Percentiles rank a stretch among this genome's conserved stretches.
phyloP scores from a whole-genome alignment of 768 basidiomycete species.

The Porphyrellus cyaneotinctus region DNA sequence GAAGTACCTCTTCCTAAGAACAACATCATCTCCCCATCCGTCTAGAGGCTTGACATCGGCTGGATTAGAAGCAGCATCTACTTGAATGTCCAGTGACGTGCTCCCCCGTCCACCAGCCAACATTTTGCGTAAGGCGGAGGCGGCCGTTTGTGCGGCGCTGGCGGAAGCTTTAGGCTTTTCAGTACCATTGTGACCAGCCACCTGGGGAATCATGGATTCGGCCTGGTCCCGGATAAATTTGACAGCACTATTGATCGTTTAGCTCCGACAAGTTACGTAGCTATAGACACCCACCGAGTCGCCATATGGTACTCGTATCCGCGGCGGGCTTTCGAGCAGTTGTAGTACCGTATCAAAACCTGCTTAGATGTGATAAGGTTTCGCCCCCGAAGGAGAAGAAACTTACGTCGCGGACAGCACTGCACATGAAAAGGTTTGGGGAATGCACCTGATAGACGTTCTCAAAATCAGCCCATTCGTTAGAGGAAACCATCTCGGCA shows the following conservation, averaged over 20 bases:
- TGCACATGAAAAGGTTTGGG: conserved; percentile 75
- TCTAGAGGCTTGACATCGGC: conserved; percentile 53
- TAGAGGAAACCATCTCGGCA: conserved; percentile 58
- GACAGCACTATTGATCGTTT: conserved; percentile 51
- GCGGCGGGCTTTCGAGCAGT: conserved; percentile 68
- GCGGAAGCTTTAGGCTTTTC: conserved; percentile 30
- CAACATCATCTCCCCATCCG: conserved; percentile 71
- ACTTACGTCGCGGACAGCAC: conserved; percentile 74
- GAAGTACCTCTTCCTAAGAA: conserved; percentile 67
- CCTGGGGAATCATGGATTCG: conserved; percentile 33
- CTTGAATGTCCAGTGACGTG: conserved; percentile 38
- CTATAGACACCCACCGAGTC: conserved; percentile 52
- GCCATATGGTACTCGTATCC: conserved; percentile 89
- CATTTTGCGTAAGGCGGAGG: conserved; percentile 61
- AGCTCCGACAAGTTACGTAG: conserved; percentile 4
- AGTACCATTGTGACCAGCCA: conserved; percentile 12
- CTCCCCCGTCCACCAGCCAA: conserved; percentile 51
- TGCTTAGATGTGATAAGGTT: conserved; percentile 30
- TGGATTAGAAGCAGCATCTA: conserved; percentile 27
- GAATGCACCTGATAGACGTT: conserved; percentile 90
- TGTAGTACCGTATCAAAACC: conserved; percentile 87
- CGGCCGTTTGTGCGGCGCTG: conserved; percentile 61
- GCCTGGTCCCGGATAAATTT: conserved; percentile 88
- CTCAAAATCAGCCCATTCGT: conserved; percentile 79
- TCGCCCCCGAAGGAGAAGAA: neutral